Base-by-base conservation (phyloP, 495 filamentous ascomycete species). In the Hypoxylon lienhwacheense region DNA sequence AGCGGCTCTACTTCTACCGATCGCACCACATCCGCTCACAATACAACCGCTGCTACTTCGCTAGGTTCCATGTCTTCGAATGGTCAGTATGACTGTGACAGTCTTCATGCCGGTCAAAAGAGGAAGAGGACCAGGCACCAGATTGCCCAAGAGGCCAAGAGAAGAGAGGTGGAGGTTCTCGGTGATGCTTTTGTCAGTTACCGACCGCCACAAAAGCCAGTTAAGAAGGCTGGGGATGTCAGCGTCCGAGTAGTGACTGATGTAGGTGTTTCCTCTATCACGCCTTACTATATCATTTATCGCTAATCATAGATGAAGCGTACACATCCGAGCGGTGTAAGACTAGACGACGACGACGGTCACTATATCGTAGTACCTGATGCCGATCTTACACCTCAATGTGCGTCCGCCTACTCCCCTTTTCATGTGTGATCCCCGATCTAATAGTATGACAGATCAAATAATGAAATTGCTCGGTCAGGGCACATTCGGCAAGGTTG, bases 401-500 rank as follows among this genome's bases (percentile, higher is more conserved):
- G 92, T 96, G 73, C 77, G 90, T 83, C 7, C 5, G 11, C n/a
- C 20, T 5, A n/a, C 10, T 28, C 6, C 15, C 22, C 14, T 10
- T 17, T 22, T 58, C 25, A 10, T n/a, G 49, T 25, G 21, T 44
- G n/a, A 36, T 37, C 24, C 25, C 22, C 53, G 14, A 45, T 49
- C 64, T 75, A 63, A 75, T 65, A 42, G 58, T 52, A 59, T 11
- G 28, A 25, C 61, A 97, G 91, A 98, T 70, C 81, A 87, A 70
- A 91, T 98, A 54, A 75, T 85, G 53, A 86, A 86, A 63, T 80
- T 97, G 16, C 85, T 98, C 7, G 93, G 93, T 17, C 93, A 98
- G 71, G 93, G 93, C 34, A 98, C 93, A 0, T 98, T 98, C 66
- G 93, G 93, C 43, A 98, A 98, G 70, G 93, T 98, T 10, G 92